Evolutionary conservation across 805 yeast genomes (phyloP).

Genomic region (Spathaspora passalidarum): DNA sequence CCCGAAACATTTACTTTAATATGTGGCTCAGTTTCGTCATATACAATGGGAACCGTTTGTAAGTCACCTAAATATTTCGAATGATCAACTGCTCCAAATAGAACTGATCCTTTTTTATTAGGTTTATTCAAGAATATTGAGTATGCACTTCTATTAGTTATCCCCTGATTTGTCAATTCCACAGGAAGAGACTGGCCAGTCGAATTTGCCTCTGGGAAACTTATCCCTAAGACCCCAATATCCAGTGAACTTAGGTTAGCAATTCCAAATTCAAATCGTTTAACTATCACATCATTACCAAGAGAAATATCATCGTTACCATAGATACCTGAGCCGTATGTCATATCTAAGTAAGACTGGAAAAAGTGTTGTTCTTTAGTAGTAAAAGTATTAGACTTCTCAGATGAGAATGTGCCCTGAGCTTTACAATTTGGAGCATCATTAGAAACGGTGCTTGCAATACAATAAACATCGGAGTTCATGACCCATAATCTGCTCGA

Average conservation of each 20-base stretch:
- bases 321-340: constrained; percentile 50
- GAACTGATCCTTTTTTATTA: constrained; percentile 17
- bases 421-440: constrained; percentile 27
- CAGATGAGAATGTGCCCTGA: constrained; percentile 48
- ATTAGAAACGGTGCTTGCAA: neutral
- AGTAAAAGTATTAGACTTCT: constrained; percentile 35
- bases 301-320: constrained; percentile 61
- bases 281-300: constrained; percentile 45
- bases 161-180: constrained; percentile 22
- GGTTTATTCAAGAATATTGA: constrained; percentile 25
- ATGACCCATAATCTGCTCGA: constrained; percentile 43
- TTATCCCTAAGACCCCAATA: neutral
- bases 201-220: constrained; percentile 4
- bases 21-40: neutral
- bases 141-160: constrained; percentile 27
- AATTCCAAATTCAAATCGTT: constrained; percentile 8
- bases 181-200: constrained; percentile 23
- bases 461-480: constrained; percentile 27
- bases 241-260: neutral
- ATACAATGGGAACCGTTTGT: constrained; percentile 8
- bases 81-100: constrained; percentile 27
- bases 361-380: too few relatives aligned
- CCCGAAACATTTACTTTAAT: neutral
- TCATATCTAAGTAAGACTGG: constrained; percentile 52
- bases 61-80: constrained; percentile 23